These are phyloP conservation scores for Beauveria asiatica DNA, from an alignment of 2,329 filamentous ascomycete species.

Conservation along the genomic window DNA sequence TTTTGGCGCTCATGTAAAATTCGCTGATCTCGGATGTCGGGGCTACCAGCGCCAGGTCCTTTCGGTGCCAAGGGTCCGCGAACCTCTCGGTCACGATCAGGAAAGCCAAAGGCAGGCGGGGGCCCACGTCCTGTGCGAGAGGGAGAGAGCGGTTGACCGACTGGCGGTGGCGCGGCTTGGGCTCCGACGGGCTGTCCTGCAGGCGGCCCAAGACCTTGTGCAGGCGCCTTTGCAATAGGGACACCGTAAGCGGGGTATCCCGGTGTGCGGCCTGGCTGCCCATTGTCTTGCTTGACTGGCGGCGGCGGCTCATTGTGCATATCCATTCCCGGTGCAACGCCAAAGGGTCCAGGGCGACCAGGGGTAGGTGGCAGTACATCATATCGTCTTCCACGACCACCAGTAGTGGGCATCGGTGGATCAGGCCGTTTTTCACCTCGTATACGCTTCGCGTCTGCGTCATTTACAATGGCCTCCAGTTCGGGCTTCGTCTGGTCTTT, in stretches of 20 bases:
- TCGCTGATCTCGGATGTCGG: constrained; percentile 27
- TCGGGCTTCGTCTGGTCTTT: constrained; percentile 51
- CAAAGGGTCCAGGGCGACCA: constrained; percentile 32
- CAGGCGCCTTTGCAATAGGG: constrained; percentile 36
- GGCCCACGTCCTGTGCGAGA: constrained; percentile 36
- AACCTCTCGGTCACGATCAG: constrained; percentile 33
- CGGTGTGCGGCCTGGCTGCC: constrained; percentile 26
- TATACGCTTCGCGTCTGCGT: constrained; percentile 48
- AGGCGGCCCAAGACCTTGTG: constrained; percentile 21
- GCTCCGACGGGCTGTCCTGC: constrained; percentile 2
- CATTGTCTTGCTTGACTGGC: constrained; percentile 35
- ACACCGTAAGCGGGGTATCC: constrained; percentile 35
- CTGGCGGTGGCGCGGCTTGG: constrained; percentile 22
- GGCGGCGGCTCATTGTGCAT: constrained; percentile 33
- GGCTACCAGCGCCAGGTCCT: constrained; percentile 21
- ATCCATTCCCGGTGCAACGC: constrained; percentile 37
- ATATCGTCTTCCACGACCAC: constrained; percentile 43
- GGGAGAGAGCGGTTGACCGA: constrained; percentile 40
- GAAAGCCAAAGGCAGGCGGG: constrained; percentile 33
- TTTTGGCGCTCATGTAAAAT: constrained; percentile 26
- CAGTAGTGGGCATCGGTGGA: constrained; percentile 47
- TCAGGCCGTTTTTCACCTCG: constrained; percentile 52
- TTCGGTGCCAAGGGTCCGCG: constrained; percentile 34
- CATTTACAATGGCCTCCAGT: constrained; percentile 50
- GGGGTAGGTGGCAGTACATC: constrained; percentile 28